Base-by-base conservation (phyloP, 768 basidiomycete genomes). In the Auricularia sp. region DNA sequence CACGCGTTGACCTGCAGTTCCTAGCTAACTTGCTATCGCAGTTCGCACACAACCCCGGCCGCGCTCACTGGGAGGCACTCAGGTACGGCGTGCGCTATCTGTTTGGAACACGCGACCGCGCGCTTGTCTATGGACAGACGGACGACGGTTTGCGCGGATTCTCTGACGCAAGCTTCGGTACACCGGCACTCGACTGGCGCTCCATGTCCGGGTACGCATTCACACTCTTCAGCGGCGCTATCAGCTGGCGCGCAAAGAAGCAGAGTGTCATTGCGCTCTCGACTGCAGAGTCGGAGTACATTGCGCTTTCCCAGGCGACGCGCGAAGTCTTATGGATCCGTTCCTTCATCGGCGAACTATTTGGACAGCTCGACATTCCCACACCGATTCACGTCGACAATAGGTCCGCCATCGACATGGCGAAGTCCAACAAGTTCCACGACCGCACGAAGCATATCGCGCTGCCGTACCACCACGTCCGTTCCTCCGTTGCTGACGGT, bases 141-240 rank as follows among this genome's bases (percentile, higher is more conserved):
- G 21, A 12, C 34, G 56, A 23, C n/a, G 56, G n/a, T 35, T 64
- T 69, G 56, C 61, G 36, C 33, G 67, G 63, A 12, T 71, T 61
- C 44, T 42, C 65, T 0, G 72, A 76, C 66, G 70, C 75, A 8
- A 73, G 75, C 64, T 75, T 66, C 64, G 73, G 67, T 4, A 70
- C 68, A 18, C 67, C 73, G 64, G n/a, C 64, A 4, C 68, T 74
- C 62, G 68, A 67, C 39, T 64, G 74, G 7, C 62, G 70, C 35
- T 74, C 76, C 4, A 76, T 77, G 8, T 73, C 72, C 3, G 76
- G 76, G 21, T 77, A 74, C 63, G 70, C 72, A 3, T 73, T 70
- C 61, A 67, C 62, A 18, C 43, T 72, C 4, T 70, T 65, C 29
- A 66, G 69, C 11, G 70, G 70, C 1, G 35, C 66, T 10, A 67